Percentiles rank a stretch among this genome's conserved stretches.
Evolutionary conservation across 257 asterid species (phyloP).

Genomic region (Euphrasia confusa): DNA sequence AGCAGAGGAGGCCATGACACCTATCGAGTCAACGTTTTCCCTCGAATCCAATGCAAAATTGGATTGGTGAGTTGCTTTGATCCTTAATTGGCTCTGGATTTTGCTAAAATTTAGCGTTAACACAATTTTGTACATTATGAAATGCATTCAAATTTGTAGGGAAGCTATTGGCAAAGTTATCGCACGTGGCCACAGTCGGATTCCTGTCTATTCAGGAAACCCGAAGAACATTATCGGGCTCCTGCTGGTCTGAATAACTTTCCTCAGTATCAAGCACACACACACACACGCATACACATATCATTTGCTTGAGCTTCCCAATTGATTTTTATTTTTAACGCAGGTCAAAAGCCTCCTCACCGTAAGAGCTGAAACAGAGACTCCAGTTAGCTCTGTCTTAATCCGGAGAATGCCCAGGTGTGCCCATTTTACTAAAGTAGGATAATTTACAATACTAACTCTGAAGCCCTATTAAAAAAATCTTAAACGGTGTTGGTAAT

Average conservation of each 20-base stretch:
- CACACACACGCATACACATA: no score
- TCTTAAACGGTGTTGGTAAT: neutral
- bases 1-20: slow-evolving; percentile 97
- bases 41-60: slow-evolving; percentile 85
- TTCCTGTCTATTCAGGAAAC: slow-evolving; percentile 80
- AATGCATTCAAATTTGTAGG: slow-evolving; percentile 44
- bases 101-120: neutral
- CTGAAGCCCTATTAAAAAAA: neutral
- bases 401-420: slow-evolving; percentile 79
- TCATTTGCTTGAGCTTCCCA: slow-evolving; percentile 9
- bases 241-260: slow-evolving; percentile 63
- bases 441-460: neutral
- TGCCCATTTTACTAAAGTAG: slow-evolving; percentile 9
- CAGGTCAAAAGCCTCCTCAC: slow-evolving; percentile 96
- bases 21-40: slow-evolving; percentile 93
- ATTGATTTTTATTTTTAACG: slow-evolving; percentile 19
- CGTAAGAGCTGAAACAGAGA: slow-evolving; percentile 86
- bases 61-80: slow-evolving; percentile 67
- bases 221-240: slow-evolving; percentile 90
- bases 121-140: neutral
- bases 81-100: slow-evolving; percentile 4
- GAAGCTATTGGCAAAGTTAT: slow-evolving; percentile 95
- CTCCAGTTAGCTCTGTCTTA: slow-evolving; percentile 92
- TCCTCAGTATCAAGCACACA: neutral
- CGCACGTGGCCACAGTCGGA: slow-evolving; percentile 97